A percentile compares a stretch with the other conserved stretches of the same genome.
phyloP scores from a whole-genome alignment of 768 basidiomycete species.

The Lentinula detonsa region DNA sequence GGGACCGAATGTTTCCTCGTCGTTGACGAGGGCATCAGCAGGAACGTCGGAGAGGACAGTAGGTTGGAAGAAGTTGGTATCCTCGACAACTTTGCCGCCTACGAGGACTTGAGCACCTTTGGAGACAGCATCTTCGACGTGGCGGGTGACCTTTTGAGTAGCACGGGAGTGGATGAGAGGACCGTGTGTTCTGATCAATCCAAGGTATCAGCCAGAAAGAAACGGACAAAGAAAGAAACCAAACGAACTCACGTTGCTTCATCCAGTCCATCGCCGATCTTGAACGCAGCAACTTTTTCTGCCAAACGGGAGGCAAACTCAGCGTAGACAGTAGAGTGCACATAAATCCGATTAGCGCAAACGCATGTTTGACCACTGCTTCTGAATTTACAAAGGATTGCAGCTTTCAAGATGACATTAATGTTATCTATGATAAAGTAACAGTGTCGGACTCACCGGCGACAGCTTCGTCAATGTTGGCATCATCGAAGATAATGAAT shows the following conservation, averaged over 20 bases:
- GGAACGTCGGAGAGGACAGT: slow-evolving; percentile 89
- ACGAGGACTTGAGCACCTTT: slow-evolving; percentile 85
- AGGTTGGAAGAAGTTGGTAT: slow-evolving; percentile 70
- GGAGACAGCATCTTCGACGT: slow-evolving; percentile 82
- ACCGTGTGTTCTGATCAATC: slow-evolving; percentile 73
- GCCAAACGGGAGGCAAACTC: slow-evolving; percentile 87
- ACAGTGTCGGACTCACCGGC: slow-evolving; percentile 40
- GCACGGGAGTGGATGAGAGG: slow-evolving; percentile 89
- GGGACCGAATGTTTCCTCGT: slow-evolving; percentile 95
- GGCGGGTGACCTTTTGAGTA: slow-evolving; percentile 76
- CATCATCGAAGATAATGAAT: slow-evolving; percentile 97
- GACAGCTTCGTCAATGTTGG: slow-evolving; percentile 88
- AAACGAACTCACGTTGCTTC: slow-evolving; percentile 52
- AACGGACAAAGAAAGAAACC: neutral
- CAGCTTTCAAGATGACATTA: slow-evolving; percentile 34
- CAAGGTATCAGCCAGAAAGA: neutral
- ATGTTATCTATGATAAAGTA: neutral
- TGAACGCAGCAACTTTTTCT: slow-evolving; percentile 76
- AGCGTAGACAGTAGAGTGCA: slow-evolving; percentile 87
- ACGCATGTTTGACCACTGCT: slow-evolving; percentile 79
- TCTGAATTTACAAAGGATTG: slow-evolving; percentile 76
- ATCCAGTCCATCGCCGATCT: slow-evolving; percentile 85
- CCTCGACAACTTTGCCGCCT: slow-evolving; percentile 71
- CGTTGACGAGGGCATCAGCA: slow-evolving; percentile 51
- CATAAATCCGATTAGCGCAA: slow-evolving; percentile 88